These are phyloP conservation scores for Alternaria arborescens DNA, from an alignment of 2,329 filamentous ascomycete genomes.

Conservation along the genomic window DNA sequence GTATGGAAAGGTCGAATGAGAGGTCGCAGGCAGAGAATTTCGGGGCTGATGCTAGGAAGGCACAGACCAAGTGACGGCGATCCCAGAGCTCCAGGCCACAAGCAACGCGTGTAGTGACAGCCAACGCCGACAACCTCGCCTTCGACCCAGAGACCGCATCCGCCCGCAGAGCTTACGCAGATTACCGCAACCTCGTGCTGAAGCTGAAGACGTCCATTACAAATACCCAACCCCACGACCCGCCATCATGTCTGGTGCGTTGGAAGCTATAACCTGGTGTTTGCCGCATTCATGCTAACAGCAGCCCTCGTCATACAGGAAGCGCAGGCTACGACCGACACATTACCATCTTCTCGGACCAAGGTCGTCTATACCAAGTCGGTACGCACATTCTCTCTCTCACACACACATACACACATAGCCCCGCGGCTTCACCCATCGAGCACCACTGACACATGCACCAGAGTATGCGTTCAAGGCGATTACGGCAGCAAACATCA, in stretches of 20 bases:
- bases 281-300: conserved; percentile 40
- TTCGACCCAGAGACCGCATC: conserved; percentile 33
- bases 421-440: neutral
- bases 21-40: conserved; percentile 47
- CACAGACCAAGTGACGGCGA: conserved; percentile 29
- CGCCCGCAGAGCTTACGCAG: conserved; percentile 39
- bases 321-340: conserved; percentile 88
- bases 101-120: conserved; percentile 45
- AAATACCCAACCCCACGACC: conserved; percentile 32
- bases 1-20: conserved; percentile 45
- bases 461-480: conserved; percentile 99
- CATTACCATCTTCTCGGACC: conserved; percentile 99
- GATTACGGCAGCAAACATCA: conserved; percentile 99
- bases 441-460: conserved; percentile 12
- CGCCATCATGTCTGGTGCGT: conserved; percentile 55
- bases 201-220: conserved; percentile 38
- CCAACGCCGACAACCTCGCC: conserved; percentile 34
- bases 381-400: conserved; percentile 70
- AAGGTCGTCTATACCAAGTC: conserved; percentile 98
- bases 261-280: conserved; percentile 22
- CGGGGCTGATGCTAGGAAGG: conserved; percentile 31
- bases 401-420: no score
- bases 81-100: conserved; percentile 45
- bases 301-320: conserved; percentile 38
- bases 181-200: conserved; percentile 36